Evolutionary conservation across 2,329 filamentous ascomycete genomes (phyloP).

Genomic region (Botrytis tulipae): DNA sequence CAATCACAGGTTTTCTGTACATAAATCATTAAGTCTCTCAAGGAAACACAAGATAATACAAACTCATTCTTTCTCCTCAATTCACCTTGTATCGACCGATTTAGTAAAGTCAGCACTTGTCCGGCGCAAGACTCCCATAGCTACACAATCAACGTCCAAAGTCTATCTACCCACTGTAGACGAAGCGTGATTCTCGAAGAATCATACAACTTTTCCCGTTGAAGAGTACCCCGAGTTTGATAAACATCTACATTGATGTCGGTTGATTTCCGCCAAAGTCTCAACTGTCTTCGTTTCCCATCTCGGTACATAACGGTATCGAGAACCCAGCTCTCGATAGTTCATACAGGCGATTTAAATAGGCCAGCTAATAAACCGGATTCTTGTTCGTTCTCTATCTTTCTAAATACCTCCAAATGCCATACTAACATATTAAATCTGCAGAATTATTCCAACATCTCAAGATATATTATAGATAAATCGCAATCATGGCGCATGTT

Average conservation of each 20-base stretch:
- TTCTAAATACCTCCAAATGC: slow-evolving; percentile 18
- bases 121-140: background rate
- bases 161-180: background rate
- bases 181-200: slow-evolving; percentile 7
- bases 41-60: background rate
- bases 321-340: slow-evolving; percentile 55
- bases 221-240: slow-evolving; percentile 16
- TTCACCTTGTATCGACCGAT: background rate
- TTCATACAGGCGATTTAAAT: slow-evolving; percentile 51
- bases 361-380: slow-evolving; percentile 37
- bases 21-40: background rate
- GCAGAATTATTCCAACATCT: background rate
- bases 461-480: background rate
- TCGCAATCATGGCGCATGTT: slow-evolving; percentile 39
- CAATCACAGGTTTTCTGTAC: background rate
- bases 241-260: slow-evolving; percentile 50
- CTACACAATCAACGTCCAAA: background rate
- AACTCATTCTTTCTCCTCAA: background rate
- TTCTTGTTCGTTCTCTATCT: slow-evolving; percentile 29
- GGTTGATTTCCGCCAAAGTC: slow-evolving; percentile 55
- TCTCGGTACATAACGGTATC: slow-evolving; percentile 55
- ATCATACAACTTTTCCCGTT: background rate
- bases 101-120: background rate
- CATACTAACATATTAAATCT: slow-evolving; percentile 26
- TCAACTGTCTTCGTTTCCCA: slow-evolving; percentile 53